phyloP scores from a whole-genome alignment of 2,329 filamentous ascomycete genomes.

The Stachybotrys echinatus region DNA sequence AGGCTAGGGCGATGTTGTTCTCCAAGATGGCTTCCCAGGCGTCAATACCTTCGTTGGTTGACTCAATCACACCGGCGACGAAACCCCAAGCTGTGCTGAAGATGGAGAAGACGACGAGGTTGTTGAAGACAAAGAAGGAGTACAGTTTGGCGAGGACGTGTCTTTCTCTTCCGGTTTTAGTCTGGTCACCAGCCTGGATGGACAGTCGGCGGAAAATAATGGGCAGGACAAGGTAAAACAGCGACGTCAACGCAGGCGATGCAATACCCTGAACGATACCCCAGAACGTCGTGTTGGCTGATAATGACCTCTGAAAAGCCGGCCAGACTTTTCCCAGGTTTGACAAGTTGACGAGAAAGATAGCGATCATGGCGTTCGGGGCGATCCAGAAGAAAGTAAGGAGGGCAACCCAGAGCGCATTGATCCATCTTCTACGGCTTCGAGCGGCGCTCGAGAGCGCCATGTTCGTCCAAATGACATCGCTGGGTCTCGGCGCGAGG shows the following conservation, averaged over 20 bases:
- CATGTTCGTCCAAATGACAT: constrained; percentile 96
- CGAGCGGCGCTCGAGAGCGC: constrained; percentile 63
- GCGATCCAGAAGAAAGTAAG: constrained; percentile 83
- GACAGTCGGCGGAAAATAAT: constrained; percentile 87
- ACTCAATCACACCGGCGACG: constrained; percentile 57
- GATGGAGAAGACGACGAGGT: constrained; percentile 86
- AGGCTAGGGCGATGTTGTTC: constrained; percentile 53
- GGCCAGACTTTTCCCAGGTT: constrained; percentile 80
- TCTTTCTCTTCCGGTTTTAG: constrained; percentile 85
- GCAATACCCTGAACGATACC: constrained; percentile 86
- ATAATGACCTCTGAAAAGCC: constrained; percentile 63
- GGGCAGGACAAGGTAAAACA: constrained; percentile 82
- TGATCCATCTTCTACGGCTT: constrained; percentile 68
- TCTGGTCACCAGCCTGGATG: constrained; percentile 78
- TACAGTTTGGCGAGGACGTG: constrained; percentile 90
- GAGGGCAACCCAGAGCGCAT: constrained; percentile 76
- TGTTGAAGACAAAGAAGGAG: constrained; percentile 97
- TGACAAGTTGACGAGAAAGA: constrained; percentile 81
- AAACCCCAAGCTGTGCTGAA: constrained; percentile 81
- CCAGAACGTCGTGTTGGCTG: constrained; percentile 64
- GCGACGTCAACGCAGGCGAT: constrained; percentile 79
- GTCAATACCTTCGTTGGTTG: constrained; percentile 50
- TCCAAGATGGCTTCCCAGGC: constrained; percentile 65
- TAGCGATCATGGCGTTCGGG: constrained; percentile 89
- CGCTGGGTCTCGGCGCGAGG: constrained; percentile 80